A percentile compares a stretch with the other conserved stretches of the same genome.
Evolutionary conservation across 2,329 filamentous ascomycete species (phyloP).

Genomic region (Pseudogymnoascus destructans): DNA sequence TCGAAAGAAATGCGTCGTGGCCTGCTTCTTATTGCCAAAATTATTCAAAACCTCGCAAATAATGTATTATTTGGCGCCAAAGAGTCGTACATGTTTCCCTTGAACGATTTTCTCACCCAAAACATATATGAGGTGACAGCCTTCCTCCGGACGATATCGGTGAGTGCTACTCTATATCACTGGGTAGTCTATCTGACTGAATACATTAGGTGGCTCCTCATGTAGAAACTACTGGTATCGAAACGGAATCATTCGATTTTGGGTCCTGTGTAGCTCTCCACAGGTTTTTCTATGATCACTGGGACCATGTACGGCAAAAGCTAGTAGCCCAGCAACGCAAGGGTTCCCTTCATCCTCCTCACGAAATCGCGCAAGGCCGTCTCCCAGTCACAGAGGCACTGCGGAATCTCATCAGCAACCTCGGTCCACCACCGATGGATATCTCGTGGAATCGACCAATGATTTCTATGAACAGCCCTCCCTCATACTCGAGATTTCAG

Average conservation of each 20-base stretch:
- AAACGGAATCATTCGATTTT: constrained; percentile 49
- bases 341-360: constrained; percentile 41
- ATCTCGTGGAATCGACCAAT: constrained; percentile 57
- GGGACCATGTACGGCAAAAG: constrained; percentile 55
- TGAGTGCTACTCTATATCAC: constrained; percentile 26
- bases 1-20: constrained; percentile 58
- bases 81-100: constrained; percentile 58
- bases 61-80: constrained; percentile 61
- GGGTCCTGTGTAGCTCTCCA: constrained; percentile 58
- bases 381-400: constrained; percentile 48
- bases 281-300: constrained; percentile 57
- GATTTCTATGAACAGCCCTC: constrained; percentile 49
- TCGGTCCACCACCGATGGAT: constrained; percentile 53
- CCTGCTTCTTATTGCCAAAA: constrained; percentile 55
- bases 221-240: constrained; percentile 31
- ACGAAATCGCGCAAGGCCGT: constrained; percentile 37
- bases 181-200: constrained; percentile 11
- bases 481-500: constrained; percentile 54
- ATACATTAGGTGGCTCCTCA: constrained; percentile 34
- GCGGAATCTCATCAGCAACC: constrained; percentile 48
- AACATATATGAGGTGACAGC: constrained; percentile 56
- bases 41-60: constrained; percentile 59
- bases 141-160: constrained; percentile 55
- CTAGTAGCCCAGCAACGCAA: constrained; percentile 46
- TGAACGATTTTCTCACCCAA: constrained; percentile 55